Conservation (phyloP, 805 yeast genomes). For the Geotrichum ghanense region DNA sequence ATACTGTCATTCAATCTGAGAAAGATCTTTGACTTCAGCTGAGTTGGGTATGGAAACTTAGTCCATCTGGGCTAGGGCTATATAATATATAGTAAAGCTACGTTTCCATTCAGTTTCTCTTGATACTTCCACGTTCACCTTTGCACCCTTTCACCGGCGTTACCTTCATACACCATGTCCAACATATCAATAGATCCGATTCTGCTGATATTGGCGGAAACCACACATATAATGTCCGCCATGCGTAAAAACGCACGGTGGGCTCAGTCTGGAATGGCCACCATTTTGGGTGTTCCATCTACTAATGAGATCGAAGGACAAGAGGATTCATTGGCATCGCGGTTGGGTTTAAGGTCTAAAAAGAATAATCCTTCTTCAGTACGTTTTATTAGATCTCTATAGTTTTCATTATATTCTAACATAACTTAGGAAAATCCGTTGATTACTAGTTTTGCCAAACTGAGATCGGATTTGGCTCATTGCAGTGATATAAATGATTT, state of each 20-base stretch:
- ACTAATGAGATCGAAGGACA: conserved; percentile 35
- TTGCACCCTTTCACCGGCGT: background rate
- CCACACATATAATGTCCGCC: conserved; percentile 73
- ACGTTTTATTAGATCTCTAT: conserved; percentile 6
- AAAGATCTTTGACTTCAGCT: too few species aligned
- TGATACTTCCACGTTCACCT: background rate
- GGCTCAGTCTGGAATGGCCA: conserved; percentile 72
- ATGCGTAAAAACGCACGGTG: conserved; percentile 80
- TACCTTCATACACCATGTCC: conserved; percentile 1
- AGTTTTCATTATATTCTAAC: conserved; percentile 6
- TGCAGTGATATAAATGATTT: conserved; percentile 40
- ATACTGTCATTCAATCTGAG: too few species aligned
- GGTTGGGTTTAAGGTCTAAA: conserved; percentile 23
- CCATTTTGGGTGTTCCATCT: conserved; percentile 56
- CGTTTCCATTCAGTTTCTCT: background rate
- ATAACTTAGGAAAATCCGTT: conserved; percentile 45
- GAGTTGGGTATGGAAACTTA: too few species aligned
- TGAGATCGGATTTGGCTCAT: conserved; percentile 59
- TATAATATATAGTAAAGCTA: background rate
- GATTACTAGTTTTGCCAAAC: conserved; percentile 65
- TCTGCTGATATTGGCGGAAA: conserved; percentile 78
- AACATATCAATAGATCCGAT: conserved; percentile 54
- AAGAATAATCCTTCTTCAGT: conserved; percentile 4
- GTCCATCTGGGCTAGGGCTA: conserved; percentile 1
- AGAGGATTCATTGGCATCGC: conserved; percentile 28